Conservation (phyloP, 2,329 filamentous ascomycete genomes). For the Colletotrichum zoysiae region DNA sequence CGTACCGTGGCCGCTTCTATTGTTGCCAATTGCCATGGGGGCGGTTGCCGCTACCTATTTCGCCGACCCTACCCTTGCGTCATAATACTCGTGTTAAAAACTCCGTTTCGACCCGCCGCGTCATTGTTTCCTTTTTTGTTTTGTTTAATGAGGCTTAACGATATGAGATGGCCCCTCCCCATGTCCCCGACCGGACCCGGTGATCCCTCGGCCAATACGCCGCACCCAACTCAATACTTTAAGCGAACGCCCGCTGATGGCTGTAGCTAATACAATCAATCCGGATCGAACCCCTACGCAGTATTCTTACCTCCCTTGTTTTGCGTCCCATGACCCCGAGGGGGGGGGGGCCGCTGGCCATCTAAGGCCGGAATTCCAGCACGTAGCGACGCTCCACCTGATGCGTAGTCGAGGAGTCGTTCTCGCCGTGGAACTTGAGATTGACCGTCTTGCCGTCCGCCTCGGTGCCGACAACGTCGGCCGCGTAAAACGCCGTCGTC, state of each 20-base stretch:
- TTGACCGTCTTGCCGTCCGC: conserved; percentile 65
- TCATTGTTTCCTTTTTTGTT: conserved; percentile 25
- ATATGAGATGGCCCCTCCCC: neutral
- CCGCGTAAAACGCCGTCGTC: conserved; percentile 88
- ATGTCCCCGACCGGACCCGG: conserved; percentile 19
- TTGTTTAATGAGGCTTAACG: conserved; percentile 33
- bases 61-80: conserved; percentile 16
- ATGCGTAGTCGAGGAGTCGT: conserved; percentile 79
- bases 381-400: conserved; percentile 82
- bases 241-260: conserved; percentile 29
- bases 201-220: conserved; percentile 29
- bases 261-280: conserved; percentile 16
- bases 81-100: conserved; percentile 15
- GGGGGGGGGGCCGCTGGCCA: neutral
- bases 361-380: conserved; percentile 72
- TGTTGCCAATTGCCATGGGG: neutral
- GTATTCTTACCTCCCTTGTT: conserved; percentile 1
- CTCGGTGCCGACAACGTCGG: conserved; percentile 81
- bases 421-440: conserved; percentile 84
- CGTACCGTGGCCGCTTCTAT: conserved; percentile 7
- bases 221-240: conserved; percentile 18
- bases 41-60: neutral
- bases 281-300: neutral
- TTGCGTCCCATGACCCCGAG: neutral
- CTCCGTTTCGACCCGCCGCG: conserved; percentile 31